Evolutionary conservation across 805 yeast species (phyloP), one percentile per base, ranked within the genome.

Genomic region (Blastobotrys americana): DNA sequence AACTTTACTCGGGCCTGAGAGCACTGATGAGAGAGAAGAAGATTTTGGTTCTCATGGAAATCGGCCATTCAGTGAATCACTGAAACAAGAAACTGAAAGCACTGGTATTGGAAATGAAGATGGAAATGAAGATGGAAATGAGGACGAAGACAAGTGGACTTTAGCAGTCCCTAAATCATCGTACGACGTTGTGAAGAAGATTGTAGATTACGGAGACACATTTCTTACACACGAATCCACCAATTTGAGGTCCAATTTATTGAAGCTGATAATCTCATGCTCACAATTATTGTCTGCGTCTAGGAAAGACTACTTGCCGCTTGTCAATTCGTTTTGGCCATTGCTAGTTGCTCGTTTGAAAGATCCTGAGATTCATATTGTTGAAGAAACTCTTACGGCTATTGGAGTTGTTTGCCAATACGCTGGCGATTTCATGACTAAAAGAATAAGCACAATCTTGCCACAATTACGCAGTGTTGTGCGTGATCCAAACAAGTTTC

Each of bases 201-300:
- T 90, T 3, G 68, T 78, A 43, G 73, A 69, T 4, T 85, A 87
- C 58, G 82, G 90, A 4, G 83, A 84, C 43, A 67, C 85, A 46
- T 69, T 77, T 22, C 63, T 86, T 31, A 78, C 85, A 2, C 93
- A 84, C 54, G 74, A 76, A 1, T 81, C 94, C 0, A 60, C 71
- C 2, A 63, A 70, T 2, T 60, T 90, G 23, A 72, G 76, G 36
- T 58, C 73, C 2, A 80, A 77, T 47, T 71, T 87, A 4, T 59
- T 89, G 43, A 67, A 63, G 25, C 70, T 84, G 1, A 58, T 74
- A 16, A 53, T 60, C 4, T 59, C 65, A 15, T 61, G 71, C 0
- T 47, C 77, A 2, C 82, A 83, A 0, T 56, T 80, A 20, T 59
- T 84, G 18, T 74, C 84, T 0, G 70, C 83, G 0, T 67, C 71